These are phyloP conservation scores for Bidens hawaiensis DNA, from an alignment of 140 eudicot species.

Conservation along the genomic window DNA sequence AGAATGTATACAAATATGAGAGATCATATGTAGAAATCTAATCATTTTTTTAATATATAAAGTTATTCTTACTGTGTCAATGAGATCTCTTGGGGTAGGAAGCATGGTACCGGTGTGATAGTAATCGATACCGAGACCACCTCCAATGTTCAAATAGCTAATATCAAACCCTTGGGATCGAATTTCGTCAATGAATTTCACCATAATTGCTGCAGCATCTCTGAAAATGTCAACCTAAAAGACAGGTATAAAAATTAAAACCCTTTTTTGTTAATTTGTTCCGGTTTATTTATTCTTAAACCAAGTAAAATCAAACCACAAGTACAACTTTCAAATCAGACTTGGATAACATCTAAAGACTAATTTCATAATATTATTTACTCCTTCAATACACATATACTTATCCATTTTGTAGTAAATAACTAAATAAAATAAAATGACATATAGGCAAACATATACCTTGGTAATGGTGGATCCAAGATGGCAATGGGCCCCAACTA, in stretches of 20 bases:
- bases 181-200: constrained; percentile 83
- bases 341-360: background rate
- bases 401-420: background rate
- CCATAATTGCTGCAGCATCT: constrained; percentile 97
- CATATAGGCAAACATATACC: constrained; percentile 52
- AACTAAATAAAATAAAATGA: background rate
- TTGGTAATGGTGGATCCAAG: constrained; percentile 96
- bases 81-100: constrained; percentile 88
- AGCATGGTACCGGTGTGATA: constrained; percentile 84
- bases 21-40: background rate
- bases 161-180: constrained; percentile 91
- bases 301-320: background rate
- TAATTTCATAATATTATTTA: background rate
- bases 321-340: background rate
- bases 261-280: background rate
- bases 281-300: background rate
- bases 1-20: background rate
- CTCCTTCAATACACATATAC: background rate
- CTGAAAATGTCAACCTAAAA: constrained; percentile 89
- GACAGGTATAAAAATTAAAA: background rate
- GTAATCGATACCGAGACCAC: constrained; percentile 94
- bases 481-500: constrained; percentile 99
- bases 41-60: too few relatives aligned
- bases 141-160: constrained; percentile 88
- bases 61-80: constrained; percentile 58